Evolutionary conservation across 768 basidiomycete genomes (phyloP).

Genomic region (Auriscalpium microsporum): DNA sequence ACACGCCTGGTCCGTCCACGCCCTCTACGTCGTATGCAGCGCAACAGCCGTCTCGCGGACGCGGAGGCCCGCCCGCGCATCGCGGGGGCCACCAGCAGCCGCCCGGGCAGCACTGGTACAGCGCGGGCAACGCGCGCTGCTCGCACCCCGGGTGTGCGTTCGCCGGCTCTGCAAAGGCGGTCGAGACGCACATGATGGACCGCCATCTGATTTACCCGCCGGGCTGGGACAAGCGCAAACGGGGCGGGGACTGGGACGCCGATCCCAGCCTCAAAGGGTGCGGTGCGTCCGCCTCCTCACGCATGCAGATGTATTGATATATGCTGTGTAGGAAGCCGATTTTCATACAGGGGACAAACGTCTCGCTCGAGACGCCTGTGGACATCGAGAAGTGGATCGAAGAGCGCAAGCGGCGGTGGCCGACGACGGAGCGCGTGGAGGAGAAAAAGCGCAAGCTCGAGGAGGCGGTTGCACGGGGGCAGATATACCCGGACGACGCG

Average conservation of each 20-base stretch:
- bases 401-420: conserved; percentile 84
- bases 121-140: conserved; percentile 53
- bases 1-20: conserved; percentile 9
- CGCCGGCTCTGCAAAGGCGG: conserved; percentile 56
- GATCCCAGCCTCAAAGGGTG: conserved; percentile 78
- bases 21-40: background rate
- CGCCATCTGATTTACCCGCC: conserved; percentile 78
- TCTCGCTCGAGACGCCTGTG: conserved; percentile 75
- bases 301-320: background rate
- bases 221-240: conserved; percentile 53
- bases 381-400: conserved; percentile 78
- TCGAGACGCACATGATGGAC: conserved; percentile 84
- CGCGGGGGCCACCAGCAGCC: background rate
- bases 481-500: conserved; percentile 45
- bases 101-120: conserved; percentile 41
- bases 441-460: conserved; percentile 77
- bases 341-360: conserved; percentile 70
- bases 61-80: background rate
- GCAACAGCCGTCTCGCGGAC: conserved; percentile 3
- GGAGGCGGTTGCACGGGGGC: conserved; percentile 76
- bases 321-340: conserved; percentile 47
- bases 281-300: conserved; percentile 8
- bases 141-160: conserved; percentile 59
- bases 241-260: conserved; percentile 65
- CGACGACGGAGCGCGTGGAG: conserved; percentile 55